Base-by-base conservation (phyloP, 805 yeast species). In the Saturnispora dispora region DNA sequence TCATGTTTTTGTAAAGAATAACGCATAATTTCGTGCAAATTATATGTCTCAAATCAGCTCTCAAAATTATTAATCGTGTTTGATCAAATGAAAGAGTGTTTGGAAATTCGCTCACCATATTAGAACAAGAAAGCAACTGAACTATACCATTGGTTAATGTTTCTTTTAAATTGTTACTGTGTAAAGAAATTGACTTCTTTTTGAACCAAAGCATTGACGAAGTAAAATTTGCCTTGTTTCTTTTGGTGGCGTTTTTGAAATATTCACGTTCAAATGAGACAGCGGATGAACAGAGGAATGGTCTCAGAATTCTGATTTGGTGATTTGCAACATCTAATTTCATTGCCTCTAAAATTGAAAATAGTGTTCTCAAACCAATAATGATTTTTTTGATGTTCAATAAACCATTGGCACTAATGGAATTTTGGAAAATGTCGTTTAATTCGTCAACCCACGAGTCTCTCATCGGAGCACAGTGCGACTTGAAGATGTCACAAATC, bases 381-480 rank as follows among this genome's bases (percentile, higher is more conserved):
- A 87, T 85, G 40, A 89, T 70, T 55, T 74, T 72, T 5, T 69
- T 55, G 4, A 76, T 55, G 43, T 41, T 23, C 20, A 32, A 20
- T 9, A 15, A n/a, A 22, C 23, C 36, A 8, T 11, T 15, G 11
- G 47, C 15, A 27, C 47, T 60, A 55, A 51, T 22, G 41, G 84
- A 80, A 47, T 70, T 71, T 36, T 68, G 73, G 60, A 86, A 81
- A 58, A 77, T 77, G 11, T 64, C 59, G 46, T 79, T 78, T 93
- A 90, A 87, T 59, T 83, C 87, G 58, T 81, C 86, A 36, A 90
- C 95, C 89, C 93, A 84, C 40, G 79, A 70, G 66, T 88, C 96
- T 63, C 97, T 78, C 95, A 88, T 88, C 55, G 97, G 97, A 6
- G 96, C 96, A 69, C 96, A 89, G 64, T 88, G 96, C 48, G 83